These are phyloP conservation scores for Vanrija pseudolonga DNA, from an alignment of 1,284 basidiomycete species.

Conservation along the genomic window DNA sequence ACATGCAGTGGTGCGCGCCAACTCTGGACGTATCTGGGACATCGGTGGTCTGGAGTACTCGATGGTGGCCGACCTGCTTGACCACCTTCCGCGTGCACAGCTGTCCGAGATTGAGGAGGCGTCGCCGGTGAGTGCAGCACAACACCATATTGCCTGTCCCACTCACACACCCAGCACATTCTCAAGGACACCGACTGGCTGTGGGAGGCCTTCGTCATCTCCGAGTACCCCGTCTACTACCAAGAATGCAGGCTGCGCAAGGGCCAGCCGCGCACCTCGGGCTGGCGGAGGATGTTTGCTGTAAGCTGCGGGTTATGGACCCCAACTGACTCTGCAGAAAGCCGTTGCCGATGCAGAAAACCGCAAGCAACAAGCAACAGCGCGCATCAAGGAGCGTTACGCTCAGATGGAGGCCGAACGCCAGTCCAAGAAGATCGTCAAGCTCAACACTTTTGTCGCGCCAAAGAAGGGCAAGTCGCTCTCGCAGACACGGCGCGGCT, in stretches of 20 bases:
- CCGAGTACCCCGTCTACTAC: conserved; percentile 34
- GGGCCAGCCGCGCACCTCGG: conserved; percentile 29
- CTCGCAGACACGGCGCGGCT: not conserved
- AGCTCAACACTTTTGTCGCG: conserved; percentile 26
- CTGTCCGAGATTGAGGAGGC: conserved; percentile 32
- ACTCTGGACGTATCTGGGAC: conserved; percentile 34
- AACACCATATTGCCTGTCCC: not conserved
- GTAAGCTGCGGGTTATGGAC: conserved; percentile 16
- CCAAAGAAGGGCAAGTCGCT: conserved; percentile 4
- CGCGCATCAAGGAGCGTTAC: conserved; percentile 33
- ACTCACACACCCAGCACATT: conserved; percentile 26
- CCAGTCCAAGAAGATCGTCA: conserved; percentile 32
- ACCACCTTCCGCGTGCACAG: conserved; percentile 34
- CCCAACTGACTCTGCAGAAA: conserved; percentile 24
- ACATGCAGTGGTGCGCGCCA: conserved; percentile 26
- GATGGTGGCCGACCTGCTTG: conserved; percentile 29
- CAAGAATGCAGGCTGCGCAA: conserved; percentile 24
- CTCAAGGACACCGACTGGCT: conserved; percentile 45
- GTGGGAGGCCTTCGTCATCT: conserved; percentile 37
- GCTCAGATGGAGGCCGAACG: conserved; percentile 35
- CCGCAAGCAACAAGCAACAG: conserved; percentile 27
- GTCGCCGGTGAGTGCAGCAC: conserved; percentile 23
- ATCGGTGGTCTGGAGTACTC: conserved; percentile 37
- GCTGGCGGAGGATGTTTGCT: conserved; percentile 42
- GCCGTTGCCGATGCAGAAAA: conserved; percentile 33